These are phyloP conservation scores for Penicillium sp. DNA, from an alignment of 2,329 filamentous ascomycete genomes.

Conservation along the genomic window DNA sequence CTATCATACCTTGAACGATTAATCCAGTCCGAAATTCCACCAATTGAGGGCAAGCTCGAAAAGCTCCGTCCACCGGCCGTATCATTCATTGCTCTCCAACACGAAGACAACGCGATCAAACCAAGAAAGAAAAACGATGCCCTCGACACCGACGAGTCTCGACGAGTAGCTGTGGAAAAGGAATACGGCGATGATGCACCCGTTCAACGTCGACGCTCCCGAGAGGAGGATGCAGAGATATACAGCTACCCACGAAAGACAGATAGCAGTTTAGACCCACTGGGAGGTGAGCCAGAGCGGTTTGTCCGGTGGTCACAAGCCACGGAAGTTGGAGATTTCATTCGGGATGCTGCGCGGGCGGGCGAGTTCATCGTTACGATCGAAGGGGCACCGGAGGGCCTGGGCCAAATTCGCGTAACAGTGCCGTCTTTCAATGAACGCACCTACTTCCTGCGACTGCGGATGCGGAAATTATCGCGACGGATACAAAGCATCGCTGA, in stretches of 20 bases:
- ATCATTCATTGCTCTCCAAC: conserved; percentile 79
- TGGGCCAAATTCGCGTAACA: conserved; percentile 70
- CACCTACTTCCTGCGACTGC: conserved; percentile 83
- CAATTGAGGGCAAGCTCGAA: conserved; percentile 63
- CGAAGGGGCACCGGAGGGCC: conserved; percentile 67
- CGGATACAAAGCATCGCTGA: conserved; percentile 71
- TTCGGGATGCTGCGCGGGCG: conserved; percentile 82
- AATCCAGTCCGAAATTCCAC: conserved; percentile 84
- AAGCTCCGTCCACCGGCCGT: conserved; percentile 73
- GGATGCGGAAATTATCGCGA: conserved; percentile 71
- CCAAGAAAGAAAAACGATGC: conserved; percentile 42
- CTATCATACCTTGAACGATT: conserved; percentile 87
- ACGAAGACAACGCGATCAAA: conserved; percentile 62
- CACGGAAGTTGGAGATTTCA: conserved; percentile 93
- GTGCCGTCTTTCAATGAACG: conserved; percentile 88
- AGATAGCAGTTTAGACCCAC: conserved; percentile 19
- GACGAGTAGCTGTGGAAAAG: conserved; percentile 3
- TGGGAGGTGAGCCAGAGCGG: conserved; percentile 40
- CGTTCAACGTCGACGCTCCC: conserved; percentile 51
- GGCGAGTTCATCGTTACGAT: conserved; percentile 85
- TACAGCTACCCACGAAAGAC: conserved; percentile 69
- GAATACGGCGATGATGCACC: conserved; percentile 20
- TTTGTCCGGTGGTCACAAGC: conserved; percentile 88
- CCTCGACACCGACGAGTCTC: conserved; percentile 47
- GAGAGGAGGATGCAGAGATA: conserved; percentile 66